phyloP scores from a whole-genome alignment of 163 green algal genomes.

The Trebouxiophyceae sp. region DNA sequence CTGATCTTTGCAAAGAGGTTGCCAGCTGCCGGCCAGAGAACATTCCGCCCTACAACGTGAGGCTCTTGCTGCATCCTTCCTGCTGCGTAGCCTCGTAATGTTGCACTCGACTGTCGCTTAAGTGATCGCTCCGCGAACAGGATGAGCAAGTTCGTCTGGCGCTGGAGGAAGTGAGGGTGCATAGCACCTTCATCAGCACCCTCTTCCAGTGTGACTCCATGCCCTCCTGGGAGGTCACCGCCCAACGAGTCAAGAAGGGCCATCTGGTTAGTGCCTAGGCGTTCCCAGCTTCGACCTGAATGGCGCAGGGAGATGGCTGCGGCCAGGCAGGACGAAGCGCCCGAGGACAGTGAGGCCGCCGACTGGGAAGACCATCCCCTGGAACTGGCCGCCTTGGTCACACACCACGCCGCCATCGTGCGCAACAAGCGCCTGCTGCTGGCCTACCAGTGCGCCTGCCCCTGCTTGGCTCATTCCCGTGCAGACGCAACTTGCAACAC shows the following conservation, averaged over 20 bases:
- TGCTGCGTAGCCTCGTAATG: too few relatives aligned
- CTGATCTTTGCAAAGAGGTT: slow-evolving; percentile 33
- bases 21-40: slow-evolving; percentile 18
- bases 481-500: too few relatives aligned
- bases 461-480: too few relatives aligned
- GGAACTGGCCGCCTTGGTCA: slow-evolving; percentile 37
- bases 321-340: slow-evolving; percentile 3
- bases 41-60: slow-evolving; percentile 39
- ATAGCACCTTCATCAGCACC: slow-evolving; percentile 24
- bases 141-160: slow-evolving; percentile 33
- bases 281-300: too few relatives aligned
- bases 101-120: too few relatives aligned
- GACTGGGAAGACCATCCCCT: slow-evolving; percentile 11
- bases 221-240: too few relatives aligned
- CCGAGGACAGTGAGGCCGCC: slow-evolving; percentile 3
- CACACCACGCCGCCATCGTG: slow-evolving; percentile 47
- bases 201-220: slow-evolving; percentile 49
- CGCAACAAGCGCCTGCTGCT: slow-evolving; percentile 56
- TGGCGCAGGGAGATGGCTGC: too few relatives aligned
- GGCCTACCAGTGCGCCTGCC: slow-evolving; percentile 31
- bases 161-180: slow-evolving; percentile 33
- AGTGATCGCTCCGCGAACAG: too few relatives aligned
- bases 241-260: too few relatives aligned
- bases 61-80: slow-evolving; percentile 3
- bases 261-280: too few relatives aligned